phyloP scores from a whole-genome alignment of 1,284 basidiomycete genomes.

The Sanghuangporus weigelae region DNA sequence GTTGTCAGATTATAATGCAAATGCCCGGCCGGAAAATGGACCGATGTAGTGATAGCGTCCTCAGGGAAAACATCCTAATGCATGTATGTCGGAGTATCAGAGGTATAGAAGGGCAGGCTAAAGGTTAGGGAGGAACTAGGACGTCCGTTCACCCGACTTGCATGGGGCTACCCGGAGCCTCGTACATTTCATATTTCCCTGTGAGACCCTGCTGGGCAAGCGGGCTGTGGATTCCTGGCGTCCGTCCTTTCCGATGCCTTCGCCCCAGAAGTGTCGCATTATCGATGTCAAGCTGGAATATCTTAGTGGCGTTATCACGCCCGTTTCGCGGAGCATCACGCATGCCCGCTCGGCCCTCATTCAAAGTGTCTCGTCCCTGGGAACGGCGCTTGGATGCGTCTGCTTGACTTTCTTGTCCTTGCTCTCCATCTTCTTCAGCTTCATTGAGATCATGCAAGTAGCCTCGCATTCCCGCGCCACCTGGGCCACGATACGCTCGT shows the following conservation, averaged over 20 bases:
- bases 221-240: slow-evolving; percentile 17
- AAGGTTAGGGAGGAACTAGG: not conserved
- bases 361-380: slow-evolving; percentile 30
- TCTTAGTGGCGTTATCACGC: slow-evolving; percentile 28
- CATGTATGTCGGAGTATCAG: not conserved
- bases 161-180: slow-evolving; percentile 16
- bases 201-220: slow-evolving; percentile 2
- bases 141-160: slow-evolving; percentile 12
- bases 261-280: slow-evolving; percentile 80
- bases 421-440: slow-evolving; percentile 72
- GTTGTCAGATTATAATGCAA: not conserved
- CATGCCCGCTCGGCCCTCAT: slow-evolving; percentile 70
- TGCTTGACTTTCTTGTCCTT: slow-evolving; percentile 33
- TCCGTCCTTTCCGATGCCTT: slow-evolving; percentile 44
- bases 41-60: not conserved
- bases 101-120: not conserved
- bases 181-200: not conserved
- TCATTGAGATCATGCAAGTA: slow-evolving; percentile 89
- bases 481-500: slow-evolving; percentile 72
- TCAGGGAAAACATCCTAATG: not conserved
- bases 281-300: slow-evolving; percentile 82
- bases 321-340: slow-evolving; percentile 50
- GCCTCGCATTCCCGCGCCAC: slow-evolving; percentile 74
- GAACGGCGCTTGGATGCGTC: slow-evolving; percentile 29
- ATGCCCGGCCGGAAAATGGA: not conserved